phyloP scores from a whole-genome alignment of 192 early-diverging fungal genomes.

The Entomortierella chlamydospora region DNA sequence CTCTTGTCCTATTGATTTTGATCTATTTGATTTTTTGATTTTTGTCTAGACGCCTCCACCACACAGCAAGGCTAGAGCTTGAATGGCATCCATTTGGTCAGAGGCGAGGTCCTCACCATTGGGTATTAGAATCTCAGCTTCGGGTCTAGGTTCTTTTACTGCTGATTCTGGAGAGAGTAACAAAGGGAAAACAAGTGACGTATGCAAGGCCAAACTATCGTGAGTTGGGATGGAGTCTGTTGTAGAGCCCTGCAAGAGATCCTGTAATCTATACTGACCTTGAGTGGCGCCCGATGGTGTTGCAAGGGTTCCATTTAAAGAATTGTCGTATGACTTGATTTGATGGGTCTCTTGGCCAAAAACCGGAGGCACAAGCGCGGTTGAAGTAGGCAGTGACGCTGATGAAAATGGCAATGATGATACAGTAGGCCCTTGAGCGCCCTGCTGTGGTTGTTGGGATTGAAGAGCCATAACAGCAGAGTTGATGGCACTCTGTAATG shows the following conservation, averaged over 20 bases:
- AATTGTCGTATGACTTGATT: background rate
- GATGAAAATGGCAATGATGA: too few relatives aligned
- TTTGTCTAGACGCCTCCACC: constrained; percentile 39
- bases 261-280: background rate
- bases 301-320: background rate
- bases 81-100: constrained; percentile 54
- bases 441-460: constrained; percentile 9
- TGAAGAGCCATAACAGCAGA: constrained; percentile 43
- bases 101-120: constrained; percentile 52
- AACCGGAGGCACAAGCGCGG: background rate
- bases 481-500: constrained; percentile 29
- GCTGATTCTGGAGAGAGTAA: background rate
- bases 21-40: too few relatives aligned
- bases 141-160: background rate
- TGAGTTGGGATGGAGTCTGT: constrained; percentile 4
- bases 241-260: background rate
- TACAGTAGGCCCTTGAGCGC: background rate
- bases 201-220: background rate
- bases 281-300: background rate
- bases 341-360: background rate
- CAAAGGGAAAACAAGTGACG: background rate
- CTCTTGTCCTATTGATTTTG: too few relatives aligned
- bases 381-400: background rate
- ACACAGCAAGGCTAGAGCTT: constrained; percentile 48
- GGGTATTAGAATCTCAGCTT: constrained; percentile 48